Percentiles rank a stretch among this genome's conserved stretches.
Conservation (phyloP, 352 stramenopile genomes). For the Globisporangium paroecandrum region DNA sequence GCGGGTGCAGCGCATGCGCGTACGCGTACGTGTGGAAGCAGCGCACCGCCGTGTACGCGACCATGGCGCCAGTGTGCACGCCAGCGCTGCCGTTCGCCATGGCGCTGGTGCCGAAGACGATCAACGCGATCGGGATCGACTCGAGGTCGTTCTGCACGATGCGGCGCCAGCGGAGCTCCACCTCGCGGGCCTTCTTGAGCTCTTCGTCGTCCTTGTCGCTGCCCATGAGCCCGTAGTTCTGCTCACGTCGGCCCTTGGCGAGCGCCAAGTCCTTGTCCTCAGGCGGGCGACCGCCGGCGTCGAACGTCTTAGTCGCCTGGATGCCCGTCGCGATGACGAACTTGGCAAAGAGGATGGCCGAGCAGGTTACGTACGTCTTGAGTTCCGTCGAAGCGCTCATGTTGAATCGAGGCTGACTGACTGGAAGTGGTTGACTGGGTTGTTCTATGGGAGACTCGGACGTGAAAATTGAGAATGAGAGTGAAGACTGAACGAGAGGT, state of each 20-base stretch:
- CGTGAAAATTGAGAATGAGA: not conserved
- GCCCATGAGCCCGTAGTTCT: constrained; percentile 27
- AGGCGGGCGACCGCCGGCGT: constrained; percentile 38
- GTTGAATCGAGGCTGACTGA: not conserved
- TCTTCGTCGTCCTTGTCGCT: constrained; percentile 23
- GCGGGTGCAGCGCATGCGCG: constrained; percentile 37
- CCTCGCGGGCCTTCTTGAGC: constrained; percentile 20
- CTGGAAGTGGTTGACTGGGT: not conserved
- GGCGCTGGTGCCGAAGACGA: not conserved
- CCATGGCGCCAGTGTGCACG: constrained; percentile 5
- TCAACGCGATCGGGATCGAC: constrained; percentile 36
- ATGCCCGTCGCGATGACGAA: constrained; percentile 47
- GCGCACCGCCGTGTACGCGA: constrained; percentile 34
- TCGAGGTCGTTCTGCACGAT: constrained; percentile 52
- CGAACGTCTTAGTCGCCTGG: constrained; percentile 50
- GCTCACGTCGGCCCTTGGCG: constrained; percentile 33
- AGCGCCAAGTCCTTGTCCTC: constrained; percentile 44
- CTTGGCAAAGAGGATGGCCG: constrained; percentile 60
- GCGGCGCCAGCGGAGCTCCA: constrained; percentile 37
- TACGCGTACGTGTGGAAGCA: constrained; percentile 45
- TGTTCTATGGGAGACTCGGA: not conserved
- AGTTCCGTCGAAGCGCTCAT: constrained; percentile 35
- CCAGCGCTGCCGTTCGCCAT: not conserved
- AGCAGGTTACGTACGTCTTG: constrained; percentile 57
- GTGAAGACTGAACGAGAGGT: not conserved